Conservation (phyloP, 371 early-diverging fungal species). For the Mucor velutinosus region DNA sequence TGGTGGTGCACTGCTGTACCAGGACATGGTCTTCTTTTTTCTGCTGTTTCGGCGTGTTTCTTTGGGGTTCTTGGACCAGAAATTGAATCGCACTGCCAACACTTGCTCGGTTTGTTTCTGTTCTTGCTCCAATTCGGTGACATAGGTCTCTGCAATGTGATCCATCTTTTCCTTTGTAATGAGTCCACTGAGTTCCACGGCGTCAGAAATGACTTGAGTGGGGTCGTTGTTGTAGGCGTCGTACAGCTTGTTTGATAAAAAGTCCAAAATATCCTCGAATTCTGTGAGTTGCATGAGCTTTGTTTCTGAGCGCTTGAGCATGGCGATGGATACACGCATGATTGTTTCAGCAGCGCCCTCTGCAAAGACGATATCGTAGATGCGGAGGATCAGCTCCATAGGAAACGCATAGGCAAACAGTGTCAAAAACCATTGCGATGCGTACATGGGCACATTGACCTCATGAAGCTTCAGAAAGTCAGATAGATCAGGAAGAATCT, state of each 20-base stretch:
- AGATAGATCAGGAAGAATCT: slow-evolving; percentile 76
- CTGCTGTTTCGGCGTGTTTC: slow-evolving; percentile 11
- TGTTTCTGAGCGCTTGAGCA: slow-evolving; percentile 77
- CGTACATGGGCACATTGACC: slow-evolving; percentile 89
- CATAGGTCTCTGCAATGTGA: slow-evolving; percentile 70
- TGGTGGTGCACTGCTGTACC: slow-evolving; percentile 26
- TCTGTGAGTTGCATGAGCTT: slow-evolving; percentile 76
- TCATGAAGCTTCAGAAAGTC: slow-evolving; percentile 76
- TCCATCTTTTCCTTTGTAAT: slow-evolving; percentile 79
- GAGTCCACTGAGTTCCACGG: slow-evolving; percentile 66
- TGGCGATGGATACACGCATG: slow-evolving; percentile 87
- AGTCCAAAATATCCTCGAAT: slow-evolving; percentile 84
- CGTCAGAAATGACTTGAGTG: slow-evolving; percentile 75
- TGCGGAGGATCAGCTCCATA: slow-evolving; percentile 73
- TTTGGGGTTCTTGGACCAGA: slow-evolving; percentile 37
- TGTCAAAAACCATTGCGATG: slow-evolving; percentile 93
- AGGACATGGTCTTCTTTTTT: slow-evolving; percentile 45
- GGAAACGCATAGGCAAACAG: slow-evolving; percentile 89
- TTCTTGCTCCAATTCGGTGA: slow-evolving; percentile 62
- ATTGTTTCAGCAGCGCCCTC: slow-evolving; percentile 90
- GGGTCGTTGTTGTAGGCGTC: slow-evolving; percentile 74
- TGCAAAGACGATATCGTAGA: slow-evolving; percentile 85
- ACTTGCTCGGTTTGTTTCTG: slow-evolving; percentile 65
- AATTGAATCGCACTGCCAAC: slow-evolving; percentile 55
- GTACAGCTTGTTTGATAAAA: slow-evolving; percentile 75